Evolutionary conservation across 2,329 filamentous ascomycete genomes (phyloP), one percentile per base, ranked within the genome.

Genomic region (Ploettnerulaceae sp.): DNA sequence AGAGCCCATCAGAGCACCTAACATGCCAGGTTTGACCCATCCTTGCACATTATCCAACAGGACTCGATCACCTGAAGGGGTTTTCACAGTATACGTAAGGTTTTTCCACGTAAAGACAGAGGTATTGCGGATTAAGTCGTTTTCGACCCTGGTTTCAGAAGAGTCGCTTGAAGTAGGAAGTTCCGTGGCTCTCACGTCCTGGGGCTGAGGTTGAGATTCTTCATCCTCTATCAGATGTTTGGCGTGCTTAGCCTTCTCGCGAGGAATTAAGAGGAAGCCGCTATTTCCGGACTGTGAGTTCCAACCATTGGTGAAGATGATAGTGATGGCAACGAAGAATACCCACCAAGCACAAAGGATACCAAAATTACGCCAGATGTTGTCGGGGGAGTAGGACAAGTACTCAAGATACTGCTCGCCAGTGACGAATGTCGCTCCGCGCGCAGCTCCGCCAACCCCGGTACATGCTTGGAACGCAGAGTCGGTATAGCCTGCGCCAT

Each of bases 1-100:
- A n/a, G 58, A 59, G 12, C 57, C 61, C 82, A 85, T 85, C 1
- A 84, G 69, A 17, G 81, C 82, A 21, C 81, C 84, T 34, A 84
- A 65, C 38, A 79, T 84, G 48, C 82, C 82, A 12, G 82, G 82
- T 63, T 85, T 84, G 53, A 86, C 81, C 77, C 84, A 94, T 2
- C 88, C 89, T 54, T 89, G 80, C 1, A 94, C 84, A 47, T 91
- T 76, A 53, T 93, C 81, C 6, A 95, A 71, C 48, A 95, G 79
- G 9, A 77, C 71, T 7, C 84, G 79, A 75, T 88, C 70, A 6
- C 77, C 77, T 1, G 66, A 63, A 0, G 75, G 71, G 0, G 76
- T 81, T 54, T 79, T 75, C 49, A 89, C 84, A 0, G 78, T 84
- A 59, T 88, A 89, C 0, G 55, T 56, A 0, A 89, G 74, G 48